Conservation (phyloP, 2,329 filamentous ascomycete genomes). For the Metarhizium anisopliae region DNA sequence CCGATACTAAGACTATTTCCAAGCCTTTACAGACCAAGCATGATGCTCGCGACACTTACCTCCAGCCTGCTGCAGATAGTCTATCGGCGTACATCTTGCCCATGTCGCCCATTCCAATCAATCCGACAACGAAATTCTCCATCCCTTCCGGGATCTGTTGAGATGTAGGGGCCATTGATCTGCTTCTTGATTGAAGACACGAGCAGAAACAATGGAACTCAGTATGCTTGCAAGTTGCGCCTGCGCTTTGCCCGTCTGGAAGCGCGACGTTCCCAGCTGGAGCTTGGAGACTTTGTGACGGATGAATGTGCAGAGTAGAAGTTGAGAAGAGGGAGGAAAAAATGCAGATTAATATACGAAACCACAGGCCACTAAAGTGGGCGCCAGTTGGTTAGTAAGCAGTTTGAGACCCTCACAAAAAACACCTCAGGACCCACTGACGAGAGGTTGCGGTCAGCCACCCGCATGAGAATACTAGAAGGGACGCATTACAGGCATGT, state of each 20-base stretch:
- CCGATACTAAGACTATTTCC: slow-evolving; percentile 17
- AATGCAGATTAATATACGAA: not conserved
- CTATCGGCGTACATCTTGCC: slow-evolving; percentile 94
- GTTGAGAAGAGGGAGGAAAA: not conserved
- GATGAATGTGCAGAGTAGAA: not conserved
- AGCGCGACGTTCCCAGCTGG: not conserved
- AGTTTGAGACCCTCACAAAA: not conserved
- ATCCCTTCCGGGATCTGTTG: slow-evolving; percentile 32
- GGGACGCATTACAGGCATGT: too few species aligned
- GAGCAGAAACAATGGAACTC: slow-evolving; percentile 16
- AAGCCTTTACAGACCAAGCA: slow-evolving; percentile 5
- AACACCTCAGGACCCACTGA: too few species aligned
- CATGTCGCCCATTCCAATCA: slow-evolving; percentile 99
- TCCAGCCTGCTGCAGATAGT: slow-evolving; percentile 90
- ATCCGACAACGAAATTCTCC: slow-evolving; percentile 72
- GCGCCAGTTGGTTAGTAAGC: slow-evolving; percentile 7
- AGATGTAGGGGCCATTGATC: slow-evolving; percentile 19
- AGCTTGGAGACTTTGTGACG: not conserved
- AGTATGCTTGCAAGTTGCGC: slow-evolving; percentile 12
- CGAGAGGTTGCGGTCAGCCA: too few species aligned
- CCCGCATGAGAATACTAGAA: too few species aligned
- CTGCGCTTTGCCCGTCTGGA: not conserved
- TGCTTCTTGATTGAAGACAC: slow-evolving; percentile 14
- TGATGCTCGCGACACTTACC: slow-evolving; percentile 43
- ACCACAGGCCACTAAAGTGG: not conserved